phyloP scores from a whole-genome alignment of 2,329 filamentous ascomycete species.

The Aureobasidium subglaciale region DNA sequence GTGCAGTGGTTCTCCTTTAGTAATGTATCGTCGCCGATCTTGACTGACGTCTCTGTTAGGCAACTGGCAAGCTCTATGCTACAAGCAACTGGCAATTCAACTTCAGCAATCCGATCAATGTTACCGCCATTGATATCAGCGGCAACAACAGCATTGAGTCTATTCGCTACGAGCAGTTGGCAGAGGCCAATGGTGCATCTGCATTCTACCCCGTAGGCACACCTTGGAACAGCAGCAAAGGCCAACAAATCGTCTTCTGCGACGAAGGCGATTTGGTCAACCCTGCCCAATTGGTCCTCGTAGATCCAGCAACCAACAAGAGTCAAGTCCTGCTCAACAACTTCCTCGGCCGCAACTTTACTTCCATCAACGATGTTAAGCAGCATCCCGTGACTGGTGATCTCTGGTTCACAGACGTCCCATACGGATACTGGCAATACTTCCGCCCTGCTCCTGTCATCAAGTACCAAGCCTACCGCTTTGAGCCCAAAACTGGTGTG shows the following conservation, averaged over 20 bases:
- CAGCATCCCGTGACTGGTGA: conserved; percentile 32
- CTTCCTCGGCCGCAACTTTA: conserved; percentile 42
- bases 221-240: conserved; percentile 24
- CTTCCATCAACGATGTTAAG: conserved; percentile 39
- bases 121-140: conserved; percentile 29
- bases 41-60: no score
- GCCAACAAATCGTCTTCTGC: conserved; percentile 28
- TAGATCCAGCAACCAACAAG: conserved; percentile 38
- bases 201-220: conserved; percentile 28
- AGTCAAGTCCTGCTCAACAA: conserved; percentile 38
- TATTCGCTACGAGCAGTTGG: conserved; percentile 23
- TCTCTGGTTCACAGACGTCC: conserved; percentile 45
- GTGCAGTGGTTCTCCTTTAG: not conserved
- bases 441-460: conserved; percentile 32
- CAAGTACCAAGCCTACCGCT: conserved; percentile 35
- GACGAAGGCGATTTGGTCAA: conserved; percentile 26
- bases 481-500: conserved; percentile 34
- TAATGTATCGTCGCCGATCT: not conserved
- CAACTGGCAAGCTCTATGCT: no score
- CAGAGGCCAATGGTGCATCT: conserved; percentile 26
- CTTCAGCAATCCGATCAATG: conserved; percentile 29
- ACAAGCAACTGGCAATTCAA: conserved; percentile 27
- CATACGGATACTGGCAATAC: conserved; percentile 32
- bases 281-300: conserved; percentile 23
- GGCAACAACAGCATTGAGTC: conserved; percentile 24